Conservation (phyloP, 1,284 basidiomycete species). For the Tremellales sp. region DNA sequence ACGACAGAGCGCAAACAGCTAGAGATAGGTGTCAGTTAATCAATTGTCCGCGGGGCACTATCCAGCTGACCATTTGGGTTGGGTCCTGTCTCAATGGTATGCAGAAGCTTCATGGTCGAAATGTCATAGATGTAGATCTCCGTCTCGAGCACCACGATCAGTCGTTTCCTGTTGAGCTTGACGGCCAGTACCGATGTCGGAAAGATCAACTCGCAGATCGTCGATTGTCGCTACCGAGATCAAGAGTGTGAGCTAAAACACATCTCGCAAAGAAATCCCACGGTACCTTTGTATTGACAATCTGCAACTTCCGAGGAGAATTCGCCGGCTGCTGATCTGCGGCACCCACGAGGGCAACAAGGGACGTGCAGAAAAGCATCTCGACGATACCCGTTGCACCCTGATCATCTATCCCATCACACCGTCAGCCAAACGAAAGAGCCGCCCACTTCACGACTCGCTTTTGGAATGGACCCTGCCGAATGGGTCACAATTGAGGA, state of each 20-base stretch:
- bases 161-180: slow-evolving; percentile 92
- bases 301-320: slow-evolving; percentile 88
- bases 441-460: slow-evolving; percentile 50
- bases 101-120: slow-evolving; percentile 93
- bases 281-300: slow-evolving; percentile 90
- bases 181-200: slow-evolving; percentile 93
- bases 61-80: slow-evolving; percentile 77
- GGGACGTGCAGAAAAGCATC: slow-evolving; percentile 98
- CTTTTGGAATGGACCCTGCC: slow-evolving; percentile 92
- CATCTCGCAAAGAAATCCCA: not conserved
- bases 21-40: slow-evolving; percentile 4
- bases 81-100: slow-evolving; percentile 94
- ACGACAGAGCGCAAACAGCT: slow-evolving; percentile 93
- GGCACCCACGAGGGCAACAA: slow-evolving; percentile 92
- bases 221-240: slow-evolving; percentile 75
- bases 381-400: slow-evolving; percentile 93
- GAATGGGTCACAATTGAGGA: slow-evolving; percentile 97
- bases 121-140: slow-evolving; percentile 99
- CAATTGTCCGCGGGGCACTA: not conserved
- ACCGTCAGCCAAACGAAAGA: slow-evolving; percentile 7
- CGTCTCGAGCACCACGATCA: slow-evolving; percentile 90
- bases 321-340: slow-evolving; percentile 76
- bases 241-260: not conserved
- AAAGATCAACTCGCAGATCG: slow-evolving; percentile 97
- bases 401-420: slow-evolving; percentile 59